Conservation (phyloP, 1,139 yeast species). For the Candida sp. region DNA sequence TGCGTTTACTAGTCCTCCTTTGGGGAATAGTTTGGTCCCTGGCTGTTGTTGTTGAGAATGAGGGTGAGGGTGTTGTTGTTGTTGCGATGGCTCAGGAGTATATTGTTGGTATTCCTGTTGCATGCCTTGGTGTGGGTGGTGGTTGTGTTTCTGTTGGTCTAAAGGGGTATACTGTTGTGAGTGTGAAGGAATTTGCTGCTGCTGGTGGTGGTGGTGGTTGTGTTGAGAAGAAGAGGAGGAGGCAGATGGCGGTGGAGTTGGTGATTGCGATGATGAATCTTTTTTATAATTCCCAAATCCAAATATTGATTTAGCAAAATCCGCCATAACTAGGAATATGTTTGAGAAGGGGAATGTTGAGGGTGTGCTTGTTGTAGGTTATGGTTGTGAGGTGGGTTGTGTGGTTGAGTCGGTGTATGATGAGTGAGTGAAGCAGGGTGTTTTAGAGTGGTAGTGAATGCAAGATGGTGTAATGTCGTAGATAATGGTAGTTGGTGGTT, state of each 20-base stretch:
- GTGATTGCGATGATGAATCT: constrained; percentile 17
- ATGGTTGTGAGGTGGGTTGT: too few species aligned
- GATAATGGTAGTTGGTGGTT: background rate
- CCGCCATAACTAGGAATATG: constrained; percentile 47
- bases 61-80: constrained; percentile 8
- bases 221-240: constrained; percentile 4
- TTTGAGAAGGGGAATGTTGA: background rate
- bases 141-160: background rate
- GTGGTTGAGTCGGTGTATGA: background rate
- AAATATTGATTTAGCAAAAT: constrained; percentile 64
- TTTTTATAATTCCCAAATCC: constrained; percentile 57
- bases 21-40: constrained; percentile 36
- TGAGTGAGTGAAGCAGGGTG: too few species aligned
- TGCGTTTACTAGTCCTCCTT: constrained; percentile 29
- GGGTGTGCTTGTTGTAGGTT: background rate
- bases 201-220: constrained; percentile 1
- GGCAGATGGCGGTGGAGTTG: constrained; percentile 16
- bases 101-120: constrained; percentile 9
- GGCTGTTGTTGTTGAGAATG: constrained; percentile 9
- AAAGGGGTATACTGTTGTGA: background rate
- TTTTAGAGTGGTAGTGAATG: background rate
- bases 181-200: background rate
- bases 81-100: constrained; percentile 4
- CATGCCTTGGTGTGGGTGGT: background rate
- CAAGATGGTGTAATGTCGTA: background rate